Evolutionary conservation across 1,139 yeast species (phyloP).

Genomic region (Candida freyschussii): DNA sequence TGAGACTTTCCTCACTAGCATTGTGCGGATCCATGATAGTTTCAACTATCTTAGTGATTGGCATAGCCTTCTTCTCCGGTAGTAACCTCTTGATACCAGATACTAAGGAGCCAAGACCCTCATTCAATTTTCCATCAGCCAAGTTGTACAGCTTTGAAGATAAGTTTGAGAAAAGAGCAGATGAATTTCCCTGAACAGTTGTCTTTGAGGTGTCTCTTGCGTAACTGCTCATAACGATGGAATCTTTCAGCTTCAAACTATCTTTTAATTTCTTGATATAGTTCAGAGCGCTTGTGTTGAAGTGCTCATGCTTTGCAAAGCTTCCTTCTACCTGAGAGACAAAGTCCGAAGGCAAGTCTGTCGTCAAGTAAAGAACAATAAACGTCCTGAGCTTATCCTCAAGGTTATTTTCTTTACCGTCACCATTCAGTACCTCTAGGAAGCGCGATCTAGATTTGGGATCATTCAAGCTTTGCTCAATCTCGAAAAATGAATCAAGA

Average conservation of each 20-base stretch:
- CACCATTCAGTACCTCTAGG: conserved; percentile 47
- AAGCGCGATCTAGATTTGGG: conserved; percentile 59
- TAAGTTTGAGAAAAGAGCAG: conserved; percentile 72
- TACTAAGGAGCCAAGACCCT: conserved; percentile 81
- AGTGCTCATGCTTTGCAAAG: conserved; percentile 49
- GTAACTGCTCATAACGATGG: conserved; percentile 29
- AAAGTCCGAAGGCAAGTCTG: conserved; percentile 58
- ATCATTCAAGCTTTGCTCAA: conserved; percentile 73
- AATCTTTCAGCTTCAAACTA: conserved; percentile 58
- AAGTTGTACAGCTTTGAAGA: conserved; percentile 72
- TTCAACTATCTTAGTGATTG: conserved; percentile 86
- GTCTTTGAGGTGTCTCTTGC: conserved; percentile 21
- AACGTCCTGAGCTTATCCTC: conserved; percentile 85
- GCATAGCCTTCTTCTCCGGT: conserved; percentile 84
- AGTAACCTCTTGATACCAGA: conserved; percentile 82
- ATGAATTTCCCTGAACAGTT: conserved; percentile 34
- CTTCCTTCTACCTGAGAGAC: conserved; percentile 61
- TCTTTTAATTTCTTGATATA: conserved; percentile 82
- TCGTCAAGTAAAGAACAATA: conserved; percentile 60
- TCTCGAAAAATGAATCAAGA: conserved; percentile 85
- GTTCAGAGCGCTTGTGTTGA: conserved; percentile 58
- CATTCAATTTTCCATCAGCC: conserved; percentile 75
- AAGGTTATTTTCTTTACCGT: conserved; percentile 41
- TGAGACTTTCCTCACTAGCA: conserved; percentile 56
- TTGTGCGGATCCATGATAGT: conserved; percentile 80